Evolutionary conservation across 345 rosid species (phyloP), one percentile per base, ranked within the genome.

Genomic region (Pugionium cornutum): DNA sequence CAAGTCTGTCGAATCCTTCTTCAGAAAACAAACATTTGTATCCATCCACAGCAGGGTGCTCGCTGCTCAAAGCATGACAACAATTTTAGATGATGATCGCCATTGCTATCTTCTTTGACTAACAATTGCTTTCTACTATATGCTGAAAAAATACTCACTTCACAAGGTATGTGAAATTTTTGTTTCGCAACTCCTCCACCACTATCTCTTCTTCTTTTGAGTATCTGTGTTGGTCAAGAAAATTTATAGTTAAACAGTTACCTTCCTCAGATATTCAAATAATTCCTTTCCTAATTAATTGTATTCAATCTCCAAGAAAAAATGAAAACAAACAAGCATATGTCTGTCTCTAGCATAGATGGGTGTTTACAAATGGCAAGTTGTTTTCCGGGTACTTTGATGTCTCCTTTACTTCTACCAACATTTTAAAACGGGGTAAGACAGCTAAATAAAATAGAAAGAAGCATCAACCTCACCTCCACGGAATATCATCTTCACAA

Each of bases 131-230:
- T 45, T 70, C 58, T 71, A 45, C 53, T 56, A 10, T 48, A 55
- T 53, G 40, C 62, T 53, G n/a, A 53, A 28, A 62, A 53, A 28
- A 62, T 55, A 62, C 82, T 77, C 65, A 90, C 97, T 87, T 94
- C 46, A 90, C 69, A 40, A 91, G 89, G 80, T 83, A 88, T 1
- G 97, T 85, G 79, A 88, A 87, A 77, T 91, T 90, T 72, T 83
- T 78, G 63, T 33, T 50, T 29, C 33, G 50, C 46, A 79, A 76
- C 79, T 85, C 97, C 60, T 78, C 67, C 61, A 77, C 53, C 26
- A 55, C 65, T 69, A 90, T 87, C 65, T 74, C 81, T 79, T 94
- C 99, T 85, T 90, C 99, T 81, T 94, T 94, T 41, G 97, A 88
- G 69, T 94, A 94, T 72, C 99, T 94, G 79, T 73, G 69, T 74